A percentile compares a stretch with the other conserved stretches of the same genome.
Evolutionary conservation across 1,284 basidiomycete genomes (phyloP).

Genomic region (Spongispora temasekensis): DNA sequence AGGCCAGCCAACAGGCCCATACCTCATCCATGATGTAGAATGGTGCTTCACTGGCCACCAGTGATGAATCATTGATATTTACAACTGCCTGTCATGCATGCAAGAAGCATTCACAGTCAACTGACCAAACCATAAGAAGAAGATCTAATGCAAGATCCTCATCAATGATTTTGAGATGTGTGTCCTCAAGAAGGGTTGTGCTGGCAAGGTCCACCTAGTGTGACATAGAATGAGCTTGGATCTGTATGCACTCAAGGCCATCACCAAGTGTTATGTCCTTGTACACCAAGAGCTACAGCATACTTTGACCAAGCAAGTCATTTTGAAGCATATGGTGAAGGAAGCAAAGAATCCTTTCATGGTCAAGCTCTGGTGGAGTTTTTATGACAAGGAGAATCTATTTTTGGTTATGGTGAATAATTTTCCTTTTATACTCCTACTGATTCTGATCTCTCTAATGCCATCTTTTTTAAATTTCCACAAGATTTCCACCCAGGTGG

Average conservation of each 20-base stretch:
- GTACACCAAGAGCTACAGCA: constrained; percentile 95
- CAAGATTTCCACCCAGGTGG: constrained; percentile 96
- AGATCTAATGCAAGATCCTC: constrained; percentile 65
- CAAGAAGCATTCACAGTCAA: constrained; percentile 63
- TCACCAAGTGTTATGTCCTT: constrained; percentile 94
- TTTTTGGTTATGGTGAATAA: constrained; percentile 81
- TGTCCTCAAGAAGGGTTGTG: constrained; percentile 94
- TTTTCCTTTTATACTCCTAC: constrained; percentile 22
- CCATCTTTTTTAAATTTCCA: constrained; percentile 23
- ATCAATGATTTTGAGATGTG: constrained; percentile 95
- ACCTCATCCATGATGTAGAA: constrained; percentile 44
- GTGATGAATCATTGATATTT: constrained; percentile 64
- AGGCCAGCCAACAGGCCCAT: constrained; percentile 55
- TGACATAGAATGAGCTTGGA: constrained; percentile 70
- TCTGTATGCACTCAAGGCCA: constrained; percentile 92
- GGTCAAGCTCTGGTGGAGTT: constrained; percentile 93
- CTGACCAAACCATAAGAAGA: constrained; percentile 50
- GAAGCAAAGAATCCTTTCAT: constrained; percentile 87
- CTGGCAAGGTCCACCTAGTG: constrained; percentile 90
- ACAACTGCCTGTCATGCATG: constrained; percentile 47
- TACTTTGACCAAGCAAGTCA: constrained; percentile 92
- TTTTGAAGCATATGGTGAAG: constrained; percentile 87
- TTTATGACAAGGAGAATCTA: constrained; percentile 93
- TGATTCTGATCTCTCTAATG: constrained; percentile 9
- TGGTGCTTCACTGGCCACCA: constrained; percentile 55